Base-by-base conservation (phyloP, 129 eudicot genomes). In the Glebionis coronaria region DNA sequence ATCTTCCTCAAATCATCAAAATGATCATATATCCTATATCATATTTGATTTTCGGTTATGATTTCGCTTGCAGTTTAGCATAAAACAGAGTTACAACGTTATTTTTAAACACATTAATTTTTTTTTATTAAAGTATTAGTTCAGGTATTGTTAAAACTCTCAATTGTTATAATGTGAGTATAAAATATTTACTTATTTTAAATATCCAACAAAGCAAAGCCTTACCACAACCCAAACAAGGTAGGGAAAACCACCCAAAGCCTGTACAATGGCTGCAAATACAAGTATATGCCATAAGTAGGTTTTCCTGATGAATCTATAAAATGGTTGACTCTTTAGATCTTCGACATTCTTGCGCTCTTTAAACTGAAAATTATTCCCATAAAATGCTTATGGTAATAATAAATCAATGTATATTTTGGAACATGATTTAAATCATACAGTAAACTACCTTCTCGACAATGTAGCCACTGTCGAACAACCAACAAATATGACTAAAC, bases 401-500 rank as follows among this genome's bases (percentile, higher is more conserved):
- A 27, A 9, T 57, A 2, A 0, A 5, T 13, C 4, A 27, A 27
- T 25, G 28, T 9, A 9, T 7, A 20, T 55, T 21, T 21, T 27
- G 61, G 21, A 20, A 51, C 19, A 1, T 50, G 20, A 51, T 4
- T 51, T 10, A 2, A 6, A 52, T 52, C 28, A 0, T 0, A 25
- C 12, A 20, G 12, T 4, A 23, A 25, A 9, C 11, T 45, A 77
- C 77, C 76, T 77, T 70, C 9, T 64, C 60, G 2, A 56, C 21
- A 0, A 65, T 63, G 68, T 31, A 77, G 20, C 71, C 31, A 9
- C 70, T 71, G 16, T 70, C 76, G 9, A 77, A 77, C 25, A 77
- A 19, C 81, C 77, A 77, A 15, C 73, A 68, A 28, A 82, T 73
- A 50, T 82, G 86, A 66, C 86, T 78, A 56, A 82, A 82, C 86